Evolutionary conservation across 139 green algal genomes (phyloP).

Genomic region (Volvox reticuliferus): DNA sequence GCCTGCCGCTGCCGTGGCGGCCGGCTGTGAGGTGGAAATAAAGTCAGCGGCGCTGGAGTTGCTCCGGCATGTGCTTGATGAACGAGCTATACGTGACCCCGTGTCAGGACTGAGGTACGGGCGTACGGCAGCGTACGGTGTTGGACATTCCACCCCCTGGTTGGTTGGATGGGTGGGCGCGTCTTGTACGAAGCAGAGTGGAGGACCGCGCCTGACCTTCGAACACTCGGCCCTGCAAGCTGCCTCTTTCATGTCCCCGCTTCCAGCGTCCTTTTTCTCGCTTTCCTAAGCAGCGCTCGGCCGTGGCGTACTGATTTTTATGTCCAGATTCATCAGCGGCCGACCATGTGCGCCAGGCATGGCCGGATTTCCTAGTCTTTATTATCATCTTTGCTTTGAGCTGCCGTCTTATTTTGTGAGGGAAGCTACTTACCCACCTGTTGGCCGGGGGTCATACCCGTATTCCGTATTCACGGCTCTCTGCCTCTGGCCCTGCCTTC

Average conservation of each 20-base stretch:
- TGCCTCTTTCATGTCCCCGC: too few relatives aligned
- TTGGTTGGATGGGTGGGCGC: too few relatives aligned
- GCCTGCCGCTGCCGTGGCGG: background rate
- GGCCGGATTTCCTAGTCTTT: too few relatives aligned
- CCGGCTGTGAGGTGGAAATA: constrained; percentile 33
- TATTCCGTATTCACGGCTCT: background rate
- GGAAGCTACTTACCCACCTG: background rate
- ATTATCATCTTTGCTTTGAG: background rate
- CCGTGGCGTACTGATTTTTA: too few relatives aligned
- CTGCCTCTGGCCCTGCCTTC: background rate
- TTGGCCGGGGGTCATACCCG: too few relatives aligned
- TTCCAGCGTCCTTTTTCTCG: too few relatives aligned
- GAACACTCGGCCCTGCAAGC: too few relatives aligned
- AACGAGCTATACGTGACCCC: background rate
- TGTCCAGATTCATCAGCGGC: too few relatives aligned
- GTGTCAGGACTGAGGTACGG: background rate
- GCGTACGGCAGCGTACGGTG: background rate
- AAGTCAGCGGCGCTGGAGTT: constrained; percentile 48
- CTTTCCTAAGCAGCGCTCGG: too few relatives aligned
- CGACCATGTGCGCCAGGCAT: too few relatives aligned
- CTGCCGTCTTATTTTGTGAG: background rate
- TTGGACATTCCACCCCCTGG: background rate
- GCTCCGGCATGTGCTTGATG: constrained; percentile 52
- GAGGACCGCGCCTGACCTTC: too few relatives aligned
- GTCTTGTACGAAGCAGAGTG: too few relatives aligned